These are phyloP conservation scores for Saturnispora ahearnii DNA, from an alignment of 805 yeast species.

Conservation along the genomic window DNA sequence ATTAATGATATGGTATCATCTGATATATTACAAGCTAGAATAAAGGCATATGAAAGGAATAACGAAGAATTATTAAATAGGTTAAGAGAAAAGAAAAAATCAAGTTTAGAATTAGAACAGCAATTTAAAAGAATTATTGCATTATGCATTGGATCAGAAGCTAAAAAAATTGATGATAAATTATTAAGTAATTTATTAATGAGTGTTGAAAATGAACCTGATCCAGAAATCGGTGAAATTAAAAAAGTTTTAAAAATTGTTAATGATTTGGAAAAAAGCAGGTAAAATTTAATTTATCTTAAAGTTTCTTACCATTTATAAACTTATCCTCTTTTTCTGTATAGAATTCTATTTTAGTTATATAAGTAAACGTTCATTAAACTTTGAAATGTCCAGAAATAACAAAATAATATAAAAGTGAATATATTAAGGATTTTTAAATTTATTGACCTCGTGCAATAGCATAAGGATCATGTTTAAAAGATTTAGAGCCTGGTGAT, in stretches of 20 bases:
- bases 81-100: slow-evolving; percentile 42
- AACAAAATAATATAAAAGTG: not conserved
- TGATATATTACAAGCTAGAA: slow-evolving; percentile 59
- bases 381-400: not conserved
- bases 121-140: slow-evolving; percentile 87
- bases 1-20: slow-evolving; percentile 35
- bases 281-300: not conserved
- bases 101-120: slow-evolving; percentile 49
- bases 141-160: slow-evolving; percentile 81
- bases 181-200: slow-evolving; percentile 76
- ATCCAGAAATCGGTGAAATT: slow-evolving; percentile 30
- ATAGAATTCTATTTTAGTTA: not conserved
- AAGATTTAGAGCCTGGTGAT: slow-evolving; percentile 15
- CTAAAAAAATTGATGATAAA: slow-evolving; percentile 48
- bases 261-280: slow-evolving; percentile 20
- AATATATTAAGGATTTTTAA: not conserved
- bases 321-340: no score
- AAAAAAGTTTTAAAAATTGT: slow-evolving; percentile 28
- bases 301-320: no score
- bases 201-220: slow-evolving; percentile 85
- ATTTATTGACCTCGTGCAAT: slow-evolving; percentile 9
- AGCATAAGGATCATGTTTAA: slow-evolving; percentile 22
- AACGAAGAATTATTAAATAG: slow-evolving; percentile 46
- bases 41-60: slow-evolving; percentile 70
- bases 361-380: not conserved